A percentile compares a stretch with the other conserved stretches of the same genome.
phyloP scores from a whole-genome alignment of 345 rosid genomes.

The Triadica sebifera region DNA sequence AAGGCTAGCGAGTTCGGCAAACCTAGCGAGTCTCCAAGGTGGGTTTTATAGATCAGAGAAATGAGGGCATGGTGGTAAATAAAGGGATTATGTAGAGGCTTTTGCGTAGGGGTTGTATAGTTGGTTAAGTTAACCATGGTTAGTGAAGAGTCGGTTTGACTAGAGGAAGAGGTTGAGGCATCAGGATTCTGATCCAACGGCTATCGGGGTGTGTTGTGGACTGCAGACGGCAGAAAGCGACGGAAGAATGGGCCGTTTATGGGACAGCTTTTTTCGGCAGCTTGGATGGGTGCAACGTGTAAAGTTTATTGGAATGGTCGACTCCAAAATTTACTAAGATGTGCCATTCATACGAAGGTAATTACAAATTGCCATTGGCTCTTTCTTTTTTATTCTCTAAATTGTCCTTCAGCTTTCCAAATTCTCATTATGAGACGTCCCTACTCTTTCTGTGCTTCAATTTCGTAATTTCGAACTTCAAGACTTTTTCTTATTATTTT shows the following conservation, averaged over 20 bases:
- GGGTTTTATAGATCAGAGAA: constrained; percentile 27
- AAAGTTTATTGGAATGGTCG: constrained; percentile 30
- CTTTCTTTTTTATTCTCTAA: background rate
- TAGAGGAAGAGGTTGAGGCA: constrained; percentile 17
- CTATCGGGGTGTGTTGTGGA: background rate
- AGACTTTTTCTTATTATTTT: too few species aligned
- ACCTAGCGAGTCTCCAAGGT: constrained; percentile 59
- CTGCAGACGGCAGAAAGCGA: constrained; percentile 11
- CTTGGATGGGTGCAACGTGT: constrained; percentile 41
- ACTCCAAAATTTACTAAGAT: background rate
- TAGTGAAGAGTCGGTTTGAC: constrained; percentile 3
- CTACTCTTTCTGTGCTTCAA: too few species aligned
- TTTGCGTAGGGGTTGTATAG: background rate
- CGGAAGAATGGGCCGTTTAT: constrained; percentile 22
- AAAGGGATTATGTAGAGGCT: background rate
- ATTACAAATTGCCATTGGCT: constrained; percentile 18
- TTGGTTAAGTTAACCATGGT: constrained; percentile 32
- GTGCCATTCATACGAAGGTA: too few species aligned
- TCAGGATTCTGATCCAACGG: constrained; percentile 47
- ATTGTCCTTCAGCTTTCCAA: too few species aligned
- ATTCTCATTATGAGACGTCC: background rate
- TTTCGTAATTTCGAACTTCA: too few species aligned
- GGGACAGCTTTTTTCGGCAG: constrained; percentile 26
- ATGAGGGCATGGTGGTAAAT: constrained; percentile 29
- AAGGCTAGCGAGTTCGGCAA: constrained; percentile 61